Conservation (phyloP, 2,329 filamentous ascomycete genomes). For the Fusarium mundagurra region DNA sequence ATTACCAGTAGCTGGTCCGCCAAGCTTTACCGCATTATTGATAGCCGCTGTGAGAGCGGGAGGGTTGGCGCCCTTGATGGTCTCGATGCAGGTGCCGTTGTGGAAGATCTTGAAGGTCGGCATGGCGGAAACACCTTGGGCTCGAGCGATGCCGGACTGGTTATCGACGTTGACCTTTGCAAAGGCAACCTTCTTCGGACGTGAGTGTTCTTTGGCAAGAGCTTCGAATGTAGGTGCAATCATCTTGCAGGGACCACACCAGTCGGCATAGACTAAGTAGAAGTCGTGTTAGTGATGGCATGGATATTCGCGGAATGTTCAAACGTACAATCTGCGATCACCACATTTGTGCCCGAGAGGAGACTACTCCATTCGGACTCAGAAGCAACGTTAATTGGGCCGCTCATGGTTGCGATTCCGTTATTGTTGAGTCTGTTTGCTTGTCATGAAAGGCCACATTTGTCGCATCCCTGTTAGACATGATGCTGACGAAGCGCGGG, state of each 20-base stretch:
- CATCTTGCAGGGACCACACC: constrained; percentile 93
- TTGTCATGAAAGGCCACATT: constrained; percentile 36
- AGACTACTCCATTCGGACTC: constrained; percentile 76
- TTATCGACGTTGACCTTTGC: constrained; percentile 91
- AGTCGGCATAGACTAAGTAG: constrained; percentile 85
- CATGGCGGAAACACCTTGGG: constrained; percentile 86
- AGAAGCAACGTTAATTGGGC: constrained; percentile 68
- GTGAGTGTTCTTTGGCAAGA: constrained; percentile 80
- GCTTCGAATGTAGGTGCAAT: constrained; percentile 91
- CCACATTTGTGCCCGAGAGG: constrained; percentile 77
- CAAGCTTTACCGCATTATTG: constrained; percentile 71
- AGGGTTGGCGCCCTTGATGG: constrained; percentile 83
- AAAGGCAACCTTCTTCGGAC: constrained; percentile 86
- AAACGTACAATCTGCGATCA: constrained; percentile 86
- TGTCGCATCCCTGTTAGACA: constrained; percentile 24
- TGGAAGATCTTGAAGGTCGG: constrained; percentile 95
- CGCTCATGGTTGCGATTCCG: constrained; percentile 52
- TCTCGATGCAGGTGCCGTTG: constrained; percentile 76
- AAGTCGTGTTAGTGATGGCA: constrained; percentile 42
- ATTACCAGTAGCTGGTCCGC: constrained; percentile 54
- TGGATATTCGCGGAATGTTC: not conserved
- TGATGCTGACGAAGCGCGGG: constrained; percentile 35
- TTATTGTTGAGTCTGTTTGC: constrained; percentile 5
- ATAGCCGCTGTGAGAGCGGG: constrained; percentile 80
- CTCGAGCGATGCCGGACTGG: constrained; percentile 79